Conservation (phyloP, 805 yeast genomes). For the Metschnikowia anglica region DNA sequence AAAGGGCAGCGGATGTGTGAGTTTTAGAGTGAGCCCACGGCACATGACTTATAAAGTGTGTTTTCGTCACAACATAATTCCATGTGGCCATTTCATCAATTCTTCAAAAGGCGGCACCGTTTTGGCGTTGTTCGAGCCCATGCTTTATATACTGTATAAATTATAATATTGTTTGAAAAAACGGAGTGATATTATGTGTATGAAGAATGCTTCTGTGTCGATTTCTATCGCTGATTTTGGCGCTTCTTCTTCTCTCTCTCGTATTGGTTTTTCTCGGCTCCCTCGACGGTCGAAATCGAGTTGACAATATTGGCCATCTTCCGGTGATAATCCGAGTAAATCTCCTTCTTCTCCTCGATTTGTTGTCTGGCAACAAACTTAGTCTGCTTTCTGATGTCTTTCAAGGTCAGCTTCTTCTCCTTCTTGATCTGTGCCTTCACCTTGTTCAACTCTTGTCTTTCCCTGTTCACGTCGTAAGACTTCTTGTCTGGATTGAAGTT, state of each 20-base stretch:
- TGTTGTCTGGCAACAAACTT: constrained; percentile 85
- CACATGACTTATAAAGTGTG: not conserved
- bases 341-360: constrained; percentile 71
- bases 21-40: not conserved
- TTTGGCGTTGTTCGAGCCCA: not conserved
- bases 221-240: constrained; percentile 34
- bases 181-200: not conserved
- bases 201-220: not conserved
- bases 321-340: constrained; percentile 76
- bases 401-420: constrained; percentile 83
- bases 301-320: constrained; percentile 87
- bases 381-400: constrained; percentile 87
- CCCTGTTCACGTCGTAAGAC: constrained; percentile 80
- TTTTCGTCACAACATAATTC: not conserved
- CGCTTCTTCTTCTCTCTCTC: constrained; percentile 78
- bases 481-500: constrained; percentile 94
- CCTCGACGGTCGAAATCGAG: constrained; percentile 88
- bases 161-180: constrained; percentile 1
- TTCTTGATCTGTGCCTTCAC: constrained; percentile 83
- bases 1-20: not conserved
- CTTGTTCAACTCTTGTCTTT: constrained; percentile 80
- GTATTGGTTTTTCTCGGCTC: constrained; percentile 89
- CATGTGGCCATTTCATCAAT: not conserved
- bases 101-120: constrained; percentile 2
- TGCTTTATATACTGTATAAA: constrained; percentile 9